Evolutionary conservation across 768 basidiomycete genomes (phyloP).

Genomic region (Suillus sp.): DNA sequence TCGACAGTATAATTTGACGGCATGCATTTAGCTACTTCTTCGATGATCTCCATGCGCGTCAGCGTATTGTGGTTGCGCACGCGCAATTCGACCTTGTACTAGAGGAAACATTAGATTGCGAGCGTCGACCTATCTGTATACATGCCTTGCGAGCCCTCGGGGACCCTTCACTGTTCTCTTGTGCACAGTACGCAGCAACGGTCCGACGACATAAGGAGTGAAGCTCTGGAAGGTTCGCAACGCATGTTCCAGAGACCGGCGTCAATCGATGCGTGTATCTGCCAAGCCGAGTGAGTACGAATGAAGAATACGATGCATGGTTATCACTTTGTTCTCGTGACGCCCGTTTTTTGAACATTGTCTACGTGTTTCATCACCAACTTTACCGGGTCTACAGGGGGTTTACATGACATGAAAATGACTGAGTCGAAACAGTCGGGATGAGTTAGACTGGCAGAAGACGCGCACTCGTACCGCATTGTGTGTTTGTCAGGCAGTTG

Average conservation of each 20-base stretch:
- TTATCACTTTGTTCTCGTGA: conserved; percentile 63
- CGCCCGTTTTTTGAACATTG: conserved; percentile 61
- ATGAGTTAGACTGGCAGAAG: conserved; percentile 1
- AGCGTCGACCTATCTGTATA: conserved; percentile 15
- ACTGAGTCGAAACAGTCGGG: conserved; percentile 43
- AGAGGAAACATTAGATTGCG: conserved; percentile 2
- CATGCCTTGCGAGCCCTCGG: conserved; percentile 48
- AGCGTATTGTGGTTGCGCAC: conserved; percentile 78
- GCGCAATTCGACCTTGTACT: conserved; percentile 85
- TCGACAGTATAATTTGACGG: conserved; percentile 70
- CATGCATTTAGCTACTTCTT: conserved; percentile 69
- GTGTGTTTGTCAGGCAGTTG: conserved; percentile 78
- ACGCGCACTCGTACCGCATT: conserved; percentile 54
- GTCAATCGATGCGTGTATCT: conserved; percentile 74
- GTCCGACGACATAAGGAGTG: conserved; percentile 57
- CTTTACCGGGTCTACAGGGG: conserved; percentile 75
- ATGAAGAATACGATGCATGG: background rate
- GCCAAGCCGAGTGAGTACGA: conserved; percentile 2
- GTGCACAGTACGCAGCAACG: conserved; percentile 54
- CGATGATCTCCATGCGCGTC: conserved; percentile 57
- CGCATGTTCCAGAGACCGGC: conserved; percentile 68
- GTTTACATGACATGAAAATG: conserved; percentile 77
- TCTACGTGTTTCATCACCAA: conserved; percentile 65
- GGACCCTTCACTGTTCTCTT: conserved; percentile 34
- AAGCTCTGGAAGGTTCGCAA: conserved; percentile 72